Percentiles rank a stretch among this genome's conserved stretches.
Evolutionary conservation across 2,329 filamentous ascomycete species (phyloP).

Genomic region (Chaetomium sp.): DNA sequence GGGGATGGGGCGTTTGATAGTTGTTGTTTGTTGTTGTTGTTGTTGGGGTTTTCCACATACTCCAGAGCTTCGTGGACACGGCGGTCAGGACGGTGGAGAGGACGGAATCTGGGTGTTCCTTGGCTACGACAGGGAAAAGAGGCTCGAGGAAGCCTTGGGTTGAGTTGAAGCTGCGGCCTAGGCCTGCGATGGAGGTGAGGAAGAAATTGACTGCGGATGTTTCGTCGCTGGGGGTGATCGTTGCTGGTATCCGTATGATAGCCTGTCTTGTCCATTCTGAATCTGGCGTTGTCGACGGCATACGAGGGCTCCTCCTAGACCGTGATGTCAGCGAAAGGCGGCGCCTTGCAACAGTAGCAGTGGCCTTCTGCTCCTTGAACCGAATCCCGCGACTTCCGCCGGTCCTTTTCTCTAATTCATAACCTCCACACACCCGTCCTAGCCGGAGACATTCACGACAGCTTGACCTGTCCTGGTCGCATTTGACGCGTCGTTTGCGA

Average conservation of each 20-base stretch:
- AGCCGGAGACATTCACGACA: background rate
- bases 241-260: background rate
- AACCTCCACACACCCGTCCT: background rate
- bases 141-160: background rate
- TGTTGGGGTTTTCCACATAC: background rate
- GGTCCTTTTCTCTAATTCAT: background rate
- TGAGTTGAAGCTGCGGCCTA: background rate
- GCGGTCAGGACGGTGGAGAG: background rate
- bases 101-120: background rate
- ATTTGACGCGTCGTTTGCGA: background rate
- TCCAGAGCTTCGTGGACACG: background rate
- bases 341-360: background rate
- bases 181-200: background rate
- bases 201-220: background rate
- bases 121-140: background rate
- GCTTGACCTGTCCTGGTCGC: background rate
- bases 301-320: background rate
- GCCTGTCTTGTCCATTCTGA: background rate
- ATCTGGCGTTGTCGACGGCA: background rate
- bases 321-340: background rate
- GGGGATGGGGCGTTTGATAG: background rate
- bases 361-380: background rate
- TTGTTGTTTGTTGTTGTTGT: background rate
- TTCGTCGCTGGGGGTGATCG: background rate
- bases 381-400: background rate